These are phyloP conservation scores for Hypoxylon sp. DNA, from an alignment of 2,329 filamentous ascomycete species.

Conservation along the genomic window DNA sequence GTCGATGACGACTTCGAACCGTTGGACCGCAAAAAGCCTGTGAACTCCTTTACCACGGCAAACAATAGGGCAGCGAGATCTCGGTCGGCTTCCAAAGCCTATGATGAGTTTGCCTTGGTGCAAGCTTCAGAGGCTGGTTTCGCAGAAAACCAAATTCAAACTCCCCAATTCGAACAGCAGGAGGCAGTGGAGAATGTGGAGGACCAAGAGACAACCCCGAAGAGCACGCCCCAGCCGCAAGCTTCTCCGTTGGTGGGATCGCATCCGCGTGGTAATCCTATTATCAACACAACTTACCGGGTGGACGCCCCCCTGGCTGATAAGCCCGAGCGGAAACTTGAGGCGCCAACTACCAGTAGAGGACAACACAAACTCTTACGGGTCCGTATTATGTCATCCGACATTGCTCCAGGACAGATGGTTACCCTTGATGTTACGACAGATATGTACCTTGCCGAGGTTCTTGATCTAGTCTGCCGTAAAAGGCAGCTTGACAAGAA, in stretches of 20 bases:
- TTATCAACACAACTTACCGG: slow-evolving; percentile 71
- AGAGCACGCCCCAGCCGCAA: slow-evolving; percentile 62
- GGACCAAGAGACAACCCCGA: slow-evolving; percentile 59
- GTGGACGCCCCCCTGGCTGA: slow-evolving; percentile 68
- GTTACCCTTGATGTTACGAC: slow-evolving; percentile 82
- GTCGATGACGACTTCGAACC: slow-evolving; percentile 88
- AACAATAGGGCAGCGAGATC: slow-evolving; percentile 75
- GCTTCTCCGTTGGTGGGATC: slow-evolving; percentile 49
- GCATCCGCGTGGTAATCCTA: slow-evolving; percentile 66
- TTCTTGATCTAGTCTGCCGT: slow-evolving; percentile 81
- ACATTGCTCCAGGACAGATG: slow-evolving; percentile 78
- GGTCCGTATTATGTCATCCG: slow-evolving; percentile 77
- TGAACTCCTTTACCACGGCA: slow-evolving; percentile 84
- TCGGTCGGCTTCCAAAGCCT: slow-evolving; percentile 79
- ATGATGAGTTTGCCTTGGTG: slow-evolving; percentile 85
- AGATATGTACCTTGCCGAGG: slow-evolving; percentile 85
- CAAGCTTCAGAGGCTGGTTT: slow-evolving; percentile 77
- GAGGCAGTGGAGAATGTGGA: slow-evolving; percentile 55
- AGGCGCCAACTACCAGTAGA: slow-evolving; percentile 60
- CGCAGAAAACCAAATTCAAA: slow-evolving; percentile 75
- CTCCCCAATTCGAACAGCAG: slow-evolving; percentile 74
- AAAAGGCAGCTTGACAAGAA: slow-evolving; percentile 84
- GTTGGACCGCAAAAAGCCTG: slow-evolving; percentile 77
- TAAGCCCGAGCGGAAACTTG: slow-evolving; percentile 63
- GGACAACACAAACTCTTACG: slow-evolving; percentile 78